Conservation (phyloP, 306 rosid genomes). For the Potentilla sterilis region DNA sequence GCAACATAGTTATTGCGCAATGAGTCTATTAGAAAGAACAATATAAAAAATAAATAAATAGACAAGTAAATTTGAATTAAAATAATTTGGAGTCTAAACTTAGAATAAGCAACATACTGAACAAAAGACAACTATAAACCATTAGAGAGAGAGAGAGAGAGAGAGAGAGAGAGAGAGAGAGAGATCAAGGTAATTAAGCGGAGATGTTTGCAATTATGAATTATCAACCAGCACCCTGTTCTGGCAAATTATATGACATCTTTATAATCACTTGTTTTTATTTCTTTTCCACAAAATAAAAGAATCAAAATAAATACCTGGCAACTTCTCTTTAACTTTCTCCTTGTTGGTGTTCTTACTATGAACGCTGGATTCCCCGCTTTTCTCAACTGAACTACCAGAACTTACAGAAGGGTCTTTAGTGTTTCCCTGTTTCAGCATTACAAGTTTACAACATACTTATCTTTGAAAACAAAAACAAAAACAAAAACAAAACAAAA, state of each 20-base stretch:
- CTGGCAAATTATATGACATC: background rate
- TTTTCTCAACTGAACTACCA: constrained; percentile 28
- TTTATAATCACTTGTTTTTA: background rate
- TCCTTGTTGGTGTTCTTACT: constrained; percentile 30
- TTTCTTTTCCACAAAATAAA: background rate
- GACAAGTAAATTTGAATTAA: too few relatives aligned
- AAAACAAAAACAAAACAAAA: background rate
- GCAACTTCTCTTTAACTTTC: constrained; percentile 28
- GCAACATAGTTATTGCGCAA: too few relatives aligned
- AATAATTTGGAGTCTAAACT: background rate
- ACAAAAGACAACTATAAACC: background rate
- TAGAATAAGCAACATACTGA: background rate
- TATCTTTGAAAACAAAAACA: background rate
- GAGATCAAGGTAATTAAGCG: background rate
- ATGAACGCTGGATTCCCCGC: constrained; percentile 24
- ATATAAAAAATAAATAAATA: too few relatives aligned
- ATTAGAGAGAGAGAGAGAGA: background rate
- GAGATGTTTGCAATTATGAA: background rate
- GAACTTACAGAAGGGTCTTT: constrained; percentile 8
- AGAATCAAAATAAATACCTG: constrained; percentile 39
- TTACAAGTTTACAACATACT: constrained; percentile 21
- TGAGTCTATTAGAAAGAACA: too few relatives aligned
- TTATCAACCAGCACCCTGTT: background rate
- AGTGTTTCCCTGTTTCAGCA: constrained; percentile 49
- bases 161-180: background rate